These are phyloP conservation scores for Suhomyces panamericanus DNA, from an alignment of 1,139 yeast species.

Conservation along the genomic window DNA sequence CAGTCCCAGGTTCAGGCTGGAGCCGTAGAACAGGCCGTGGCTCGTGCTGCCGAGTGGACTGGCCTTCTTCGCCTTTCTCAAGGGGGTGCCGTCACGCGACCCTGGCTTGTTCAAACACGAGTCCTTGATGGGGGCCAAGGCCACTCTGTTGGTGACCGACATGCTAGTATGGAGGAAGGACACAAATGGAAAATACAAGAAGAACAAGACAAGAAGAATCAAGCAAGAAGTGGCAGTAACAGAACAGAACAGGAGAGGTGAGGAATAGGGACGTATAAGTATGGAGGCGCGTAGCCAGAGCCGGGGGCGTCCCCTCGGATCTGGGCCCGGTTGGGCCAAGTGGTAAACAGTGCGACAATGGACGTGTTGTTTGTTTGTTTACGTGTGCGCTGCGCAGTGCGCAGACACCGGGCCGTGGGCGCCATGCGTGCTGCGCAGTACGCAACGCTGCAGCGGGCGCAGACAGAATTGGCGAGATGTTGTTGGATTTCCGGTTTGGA, in stretches of 20 bases:
- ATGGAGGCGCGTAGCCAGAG: constrained; percentile 5
- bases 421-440: too few species aligned
- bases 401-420: too few species aligned
- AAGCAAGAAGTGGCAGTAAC: not conserved
- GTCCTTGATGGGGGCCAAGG: constrained; percentile 40
- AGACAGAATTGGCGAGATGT: constrained; percentile 2
- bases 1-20: not conserved
- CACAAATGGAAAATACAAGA: not conserved
- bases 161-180: not conserved
- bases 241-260: not conserved
- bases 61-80: constrained; percentile 13
- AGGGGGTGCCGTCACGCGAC: constrained; percentile 15
- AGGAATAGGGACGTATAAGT: constrained; percentile 5
- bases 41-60: constrained; percentile 5
- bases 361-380: constrained; percentile 12
- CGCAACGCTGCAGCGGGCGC: not conserved
- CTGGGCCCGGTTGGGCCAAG: constrained; percentile 9
- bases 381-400: constrained; percentile 2
- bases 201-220: not conserved
- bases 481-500: constrained; percentile 5
- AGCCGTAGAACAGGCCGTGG: not conserved
- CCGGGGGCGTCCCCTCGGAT: constrained; percentile 5
- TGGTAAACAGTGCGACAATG: constrained; percentile 10
- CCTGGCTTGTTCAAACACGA: constrained; percentile 29
- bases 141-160: constrained; percentile 29